Conservation (phyloP, 192 early-diverging fungal genomes). For the Kappamyces sp. region DNA sequence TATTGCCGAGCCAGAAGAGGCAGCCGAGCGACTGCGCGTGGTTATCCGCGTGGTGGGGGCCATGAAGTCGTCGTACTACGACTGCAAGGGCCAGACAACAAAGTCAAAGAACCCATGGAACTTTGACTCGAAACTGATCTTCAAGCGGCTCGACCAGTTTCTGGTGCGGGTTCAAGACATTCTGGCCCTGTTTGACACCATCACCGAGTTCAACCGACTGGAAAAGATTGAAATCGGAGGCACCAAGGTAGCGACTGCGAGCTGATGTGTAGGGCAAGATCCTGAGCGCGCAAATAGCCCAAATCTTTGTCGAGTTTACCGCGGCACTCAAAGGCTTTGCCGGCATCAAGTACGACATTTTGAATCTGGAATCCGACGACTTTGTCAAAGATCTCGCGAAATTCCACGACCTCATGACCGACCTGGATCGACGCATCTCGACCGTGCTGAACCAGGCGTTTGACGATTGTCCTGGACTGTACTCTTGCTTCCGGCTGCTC, state of each 20-base stretch:
- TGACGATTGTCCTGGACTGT: conserved; percentile 56
- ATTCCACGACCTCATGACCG: conserved; percentile 53
- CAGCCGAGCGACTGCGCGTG: conserved; percentile 43
- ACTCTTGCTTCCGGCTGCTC: conserved; percentile 52
- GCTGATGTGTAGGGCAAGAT: conserved; percentile 48
- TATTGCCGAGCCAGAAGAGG: conserved; percentile 56
- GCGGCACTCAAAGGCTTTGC: conserved; percentile 38
- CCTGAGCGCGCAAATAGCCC: conserved; percentile 52
- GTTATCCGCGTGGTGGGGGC: conserved; percentile 44
- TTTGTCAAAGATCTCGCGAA: conserved; percentile 47
- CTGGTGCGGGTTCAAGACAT: conserved; percentile 47
- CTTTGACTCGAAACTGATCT: conserved; percentile 56
- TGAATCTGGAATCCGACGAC: conserved; percentile 39
- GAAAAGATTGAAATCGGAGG: conserved; percentile 67
- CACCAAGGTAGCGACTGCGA: conserved; percentile 40
- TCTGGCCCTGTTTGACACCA: conserved; percentile 57
- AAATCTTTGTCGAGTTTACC: conserved; percentile 59
- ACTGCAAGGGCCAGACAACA: conserved; percentile 36
- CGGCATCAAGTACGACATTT: conserved; percentile 58
- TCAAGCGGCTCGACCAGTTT: conserved; percentile 50
- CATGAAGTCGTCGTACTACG: conserved; percentile 48
- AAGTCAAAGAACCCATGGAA: conserved; percentile 48
- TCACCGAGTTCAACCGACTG: conserved; percentile 62
- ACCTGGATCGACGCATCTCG: conserved; percentile 53
- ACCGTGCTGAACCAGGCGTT: conserved; percentile 58